A percentile compares a stretch with the other conserved stretches of the same genome.
Evolutionary conservation across 192 early-diverging fungal species (phyloP).

Genomic region (Umbelopsis sp.): DNA sequence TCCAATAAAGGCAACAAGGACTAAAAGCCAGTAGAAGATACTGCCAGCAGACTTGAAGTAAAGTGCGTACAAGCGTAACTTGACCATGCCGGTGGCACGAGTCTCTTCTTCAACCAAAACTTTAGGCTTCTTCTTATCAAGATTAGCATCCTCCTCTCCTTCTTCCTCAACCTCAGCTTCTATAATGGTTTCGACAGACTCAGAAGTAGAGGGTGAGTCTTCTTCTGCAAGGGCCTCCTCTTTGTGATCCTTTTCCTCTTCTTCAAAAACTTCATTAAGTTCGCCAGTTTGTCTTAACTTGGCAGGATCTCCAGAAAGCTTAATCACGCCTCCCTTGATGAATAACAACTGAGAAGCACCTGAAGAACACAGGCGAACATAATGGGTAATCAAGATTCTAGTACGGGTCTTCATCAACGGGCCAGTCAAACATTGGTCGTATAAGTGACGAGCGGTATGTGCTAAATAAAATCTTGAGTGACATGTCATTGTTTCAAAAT

Average conservation of each 20-base stretch:
- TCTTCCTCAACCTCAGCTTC: constrained; percentile 8
- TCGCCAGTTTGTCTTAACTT: constrained; percentile 29
- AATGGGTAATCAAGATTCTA: constrained; percentile 86
- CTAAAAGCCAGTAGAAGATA: constrained; percentile 59
- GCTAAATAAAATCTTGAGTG: constrained; percentile 8
- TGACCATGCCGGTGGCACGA: constrained; percentile 80
- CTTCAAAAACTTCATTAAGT: constrained; percentile 34
- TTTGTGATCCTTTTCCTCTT: constrained; percentile 29
- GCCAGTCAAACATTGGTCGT: constrained; percentile 72
- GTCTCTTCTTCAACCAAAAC: constrained; percentile 51
- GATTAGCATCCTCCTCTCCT: constrained; percentile 28
- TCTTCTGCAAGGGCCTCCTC: constrained; percentile 21
- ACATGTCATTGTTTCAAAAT: background rate
- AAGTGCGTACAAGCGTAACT: constrained; percentile 68
- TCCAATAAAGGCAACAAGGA: constrained; percentile 43
- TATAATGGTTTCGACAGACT: constrained; percentile 1
- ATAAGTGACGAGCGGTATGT: constrained; percentile 80
- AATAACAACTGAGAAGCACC: constrained; percentile 57
- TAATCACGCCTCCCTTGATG: constrained; percentile 47
- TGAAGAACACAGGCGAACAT: constrained; percentile 63
- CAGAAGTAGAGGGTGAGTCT: constrained; percentile 11
- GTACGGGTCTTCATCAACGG: constrained; percentile 79
- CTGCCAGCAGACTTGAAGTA: constrained; percentile 76
- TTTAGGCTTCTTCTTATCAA: constrained; percentile 36
- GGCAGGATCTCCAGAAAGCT: constrained; percentile 31